Percentiles rank a stretch among this genome's conserved stretches.
These are phyloP conservation scores for Decorospora gaudefroyi DNA, from an alignment of 2,329 filamentous ascomycete genomes.

Conservation along the genomic window DNA sequence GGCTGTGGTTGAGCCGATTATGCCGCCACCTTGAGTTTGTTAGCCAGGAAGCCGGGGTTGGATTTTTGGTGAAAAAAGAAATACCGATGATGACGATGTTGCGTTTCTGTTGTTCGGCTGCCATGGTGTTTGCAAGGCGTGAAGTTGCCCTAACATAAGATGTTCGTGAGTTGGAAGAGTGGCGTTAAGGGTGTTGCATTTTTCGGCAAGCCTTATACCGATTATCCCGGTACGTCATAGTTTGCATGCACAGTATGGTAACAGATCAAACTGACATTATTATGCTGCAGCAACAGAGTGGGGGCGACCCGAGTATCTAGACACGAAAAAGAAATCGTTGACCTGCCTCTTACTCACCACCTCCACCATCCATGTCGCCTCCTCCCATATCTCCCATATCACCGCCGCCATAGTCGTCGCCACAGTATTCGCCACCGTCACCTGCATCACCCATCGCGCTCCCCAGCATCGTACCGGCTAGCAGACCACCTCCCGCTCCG, in stretches of 20 bases:
- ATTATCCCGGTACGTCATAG: conserved; percentile 18
- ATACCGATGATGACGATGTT: conserved; percentile 48
- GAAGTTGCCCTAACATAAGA: conserved; percentile 29
- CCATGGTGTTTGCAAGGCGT: conserved; percentile 29
- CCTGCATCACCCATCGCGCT: conserved; percentile 61
- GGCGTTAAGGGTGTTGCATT: conserved; percentile 19
- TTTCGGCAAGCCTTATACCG: conserved; percentile 21
- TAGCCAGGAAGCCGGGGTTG: neutral
- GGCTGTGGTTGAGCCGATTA: conserved; percentile 88
- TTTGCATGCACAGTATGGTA: neutral
- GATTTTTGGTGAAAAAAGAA: no score
- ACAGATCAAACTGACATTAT: neutral
- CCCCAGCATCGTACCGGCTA: conserved; percentile 75
- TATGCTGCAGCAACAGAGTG: neutral
- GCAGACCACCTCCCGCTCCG: conserved; percentile 77
- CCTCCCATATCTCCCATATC: conserved; percentile 26
- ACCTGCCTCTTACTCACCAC: conserved; percentile 29
- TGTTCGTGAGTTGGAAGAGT: conserved; percentile 13
- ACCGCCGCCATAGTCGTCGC: conserved; percentile 28
- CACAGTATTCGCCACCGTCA: conserved; percentile 31
- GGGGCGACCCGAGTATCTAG: conserved; percentile 1
- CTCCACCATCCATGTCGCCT: conserved; percentile 35
- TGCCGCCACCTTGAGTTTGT: conserved; percentile 72
- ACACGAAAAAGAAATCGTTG: neutral
- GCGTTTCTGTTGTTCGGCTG: conserved; percentile 29